These are phyloP conservation scores for Gossypium schwendimanii DNA, from an alignment of 441 rosid species.

Conservation along the genomic window DNA sequence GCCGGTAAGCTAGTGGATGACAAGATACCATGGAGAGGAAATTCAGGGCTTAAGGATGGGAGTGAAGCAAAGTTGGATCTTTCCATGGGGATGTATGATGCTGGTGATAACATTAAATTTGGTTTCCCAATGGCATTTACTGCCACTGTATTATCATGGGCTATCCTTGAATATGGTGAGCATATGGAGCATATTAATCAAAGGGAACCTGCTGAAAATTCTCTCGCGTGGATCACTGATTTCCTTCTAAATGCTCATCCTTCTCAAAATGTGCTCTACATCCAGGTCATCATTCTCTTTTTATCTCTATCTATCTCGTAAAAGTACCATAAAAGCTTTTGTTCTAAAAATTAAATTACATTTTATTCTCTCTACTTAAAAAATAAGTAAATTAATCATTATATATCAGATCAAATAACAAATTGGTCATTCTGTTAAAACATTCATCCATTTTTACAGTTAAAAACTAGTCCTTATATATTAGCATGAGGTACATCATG, in stretches of 20 bases:
- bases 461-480: too few species aligned
- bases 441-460: too few species aligned
- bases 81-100: slow-evolving; percentile 71
- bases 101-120: slow-evolving; percentile 70
- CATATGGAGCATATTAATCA: slow-evolving; percentile 57
- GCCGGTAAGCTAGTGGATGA: slow-evolving; percentile 56
- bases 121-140: slow-evolving; percentile 70
- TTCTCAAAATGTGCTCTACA: slow-evolving; percentile 40
- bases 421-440: too few species aligned
- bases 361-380: too few species aligned
- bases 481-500: too few species aligned
- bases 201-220: slow-evolving; percentile 44
- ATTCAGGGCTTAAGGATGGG: slow-evolving; percentile 61
- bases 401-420: too few species aligned
- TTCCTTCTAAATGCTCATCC: slow-evolving; percentile 60
- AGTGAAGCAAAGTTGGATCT: slow-evolving; percentile 44
- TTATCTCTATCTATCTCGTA: too few species aligned
- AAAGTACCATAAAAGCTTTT: too few species aligned
- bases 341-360: too few species aligned
- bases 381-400: too few species aligned
- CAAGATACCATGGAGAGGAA: slow-evolving; percentile 62
- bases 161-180: slow-evolving; percentile 59
- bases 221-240: slow-evolving; percentile 76
- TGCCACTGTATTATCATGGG: slow-evolving; percentile 58
- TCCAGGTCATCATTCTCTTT: slow-evolving; percentile 39